Evolutionary conservation across 2,329 filamentous ascomycete genomes (phyloP).

Genomic region (Coleophoma eucalyptorum): DNA sequence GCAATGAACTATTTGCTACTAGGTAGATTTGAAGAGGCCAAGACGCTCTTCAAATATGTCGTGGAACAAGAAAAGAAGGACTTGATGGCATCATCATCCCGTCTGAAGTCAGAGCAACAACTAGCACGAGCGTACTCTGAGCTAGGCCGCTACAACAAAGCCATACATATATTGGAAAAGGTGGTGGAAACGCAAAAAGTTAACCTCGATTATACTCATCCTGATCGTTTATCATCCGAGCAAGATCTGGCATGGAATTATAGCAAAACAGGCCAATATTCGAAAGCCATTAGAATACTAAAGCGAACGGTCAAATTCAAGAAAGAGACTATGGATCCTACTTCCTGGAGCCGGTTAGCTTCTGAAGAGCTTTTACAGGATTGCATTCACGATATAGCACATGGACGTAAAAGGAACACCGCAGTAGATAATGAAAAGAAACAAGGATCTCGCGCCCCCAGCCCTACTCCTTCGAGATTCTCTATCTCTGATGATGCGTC

Average conservation of each 20-base stretch:
- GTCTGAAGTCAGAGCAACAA: background rate
- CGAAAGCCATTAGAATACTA: background rate
- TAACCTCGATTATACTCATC: background rate
- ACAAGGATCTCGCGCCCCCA: too few species aligned
- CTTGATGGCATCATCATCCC: background rate
- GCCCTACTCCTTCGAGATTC: too few species aligned
- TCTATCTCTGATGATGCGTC: too few species aligned
- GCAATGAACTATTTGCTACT: background rate
- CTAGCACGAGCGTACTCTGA: background rate
- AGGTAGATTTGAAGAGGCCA: slow-evolving; percentile 1
- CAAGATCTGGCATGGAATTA: slow-evolving; percentile 1
- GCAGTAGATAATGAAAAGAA: too few species aligned
- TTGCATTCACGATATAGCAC: too few species aligned
- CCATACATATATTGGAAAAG: background rate
- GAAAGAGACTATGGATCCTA: background rate
- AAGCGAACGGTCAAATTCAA: background rate
- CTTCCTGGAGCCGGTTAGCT: background rate
- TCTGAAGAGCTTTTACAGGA: too few species aligned
- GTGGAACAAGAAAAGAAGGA: background rate
- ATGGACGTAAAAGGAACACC: too few species aligned
- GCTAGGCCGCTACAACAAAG: background rate
- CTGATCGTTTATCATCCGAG: slow-evolving; percentile 1
- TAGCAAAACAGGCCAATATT: background rate
- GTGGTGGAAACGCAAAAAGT: background rate
- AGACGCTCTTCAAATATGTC: background rate